phyloP scores from a whole-genome alignment of 345 rosid species.

The Eucalyptus marginata region DNA sequence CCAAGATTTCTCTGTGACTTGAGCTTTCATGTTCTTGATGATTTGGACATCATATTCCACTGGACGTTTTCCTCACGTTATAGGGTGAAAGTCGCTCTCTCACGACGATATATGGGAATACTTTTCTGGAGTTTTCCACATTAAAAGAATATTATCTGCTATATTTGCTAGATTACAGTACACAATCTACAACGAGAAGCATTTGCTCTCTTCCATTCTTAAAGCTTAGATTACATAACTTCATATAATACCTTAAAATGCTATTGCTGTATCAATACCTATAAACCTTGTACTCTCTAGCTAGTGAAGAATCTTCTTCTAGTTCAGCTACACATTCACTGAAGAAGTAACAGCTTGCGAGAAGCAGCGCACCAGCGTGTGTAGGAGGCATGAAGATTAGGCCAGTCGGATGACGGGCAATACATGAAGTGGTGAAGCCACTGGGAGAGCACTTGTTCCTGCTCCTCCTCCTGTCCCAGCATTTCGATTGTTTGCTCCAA shows the following conservation, averaged over 20 bases:
- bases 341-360: constrained; percentile 34
- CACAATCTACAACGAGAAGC: background rate
- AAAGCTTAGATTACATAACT: background rate
- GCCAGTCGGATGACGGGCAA: constrained; percentile 77
- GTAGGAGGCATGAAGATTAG: constrained; percentile 57
- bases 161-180: background rate
- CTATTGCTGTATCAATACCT: background rate
- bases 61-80: background rate
- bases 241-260: background rate
- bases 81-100: background rate
- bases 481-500: constrained; percentile 48
- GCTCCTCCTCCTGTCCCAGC: constrained; percentile 41
- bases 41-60: background rate
- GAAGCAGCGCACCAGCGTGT: constrained; percentile 63
- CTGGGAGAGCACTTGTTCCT: constrained; percentile 61
- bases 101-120: background rate
- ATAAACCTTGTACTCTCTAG: background rate
- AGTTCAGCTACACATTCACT: background rate
- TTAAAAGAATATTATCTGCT: background rate
- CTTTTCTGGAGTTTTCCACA: background rate
- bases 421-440: constrained; percentile 84
- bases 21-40: background rate
- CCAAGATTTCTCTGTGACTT: constrained; percentile 26
- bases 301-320: background rate
- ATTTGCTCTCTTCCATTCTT: background rate